Conservation (phyloP, 2,329 filamentous ascomycete species). For the Magnaporthiopsis rhizophila region DNA sequence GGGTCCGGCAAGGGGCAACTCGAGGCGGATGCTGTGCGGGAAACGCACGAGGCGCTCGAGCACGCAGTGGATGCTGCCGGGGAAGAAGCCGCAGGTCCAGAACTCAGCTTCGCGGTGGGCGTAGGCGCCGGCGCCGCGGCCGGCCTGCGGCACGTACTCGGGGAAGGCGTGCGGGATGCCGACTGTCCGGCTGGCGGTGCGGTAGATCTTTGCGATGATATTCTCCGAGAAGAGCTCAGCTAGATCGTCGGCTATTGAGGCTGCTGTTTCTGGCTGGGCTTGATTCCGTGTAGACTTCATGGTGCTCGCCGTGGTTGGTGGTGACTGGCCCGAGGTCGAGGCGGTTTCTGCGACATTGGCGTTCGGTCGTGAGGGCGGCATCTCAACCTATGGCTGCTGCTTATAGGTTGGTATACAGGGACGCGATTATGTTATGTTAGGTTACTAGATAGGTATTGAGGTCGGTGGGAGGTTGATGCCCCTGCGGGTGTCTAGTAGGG, state of each 20-base stretch:
- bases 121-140: constrained; percentile 12
- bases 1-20: not conserved
- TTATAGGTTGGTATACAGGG: not conserved
- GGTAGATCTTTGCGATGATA: constrained; percentile 15
- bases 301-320: not conserved
- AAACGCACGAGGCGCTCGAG: constrained; percentile 25
- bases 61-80: constrained; percentile 26
- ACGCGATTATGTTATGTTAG: not conserved
- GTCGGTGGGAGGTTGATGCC: not conserved
- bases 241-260: constrained; percentile 4
- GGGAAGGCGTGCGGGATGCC: constrained; percentile 15
- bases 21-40: constrained; percentile 16
- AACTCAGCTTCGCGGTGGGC: constrained; percentile 15
- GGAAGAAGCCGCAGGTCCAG: constrained; percentile 33
- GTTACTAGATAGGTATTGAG: not conserved
- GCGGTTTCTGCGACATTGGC: not conserved
- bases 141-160: constrained; percentile 17
- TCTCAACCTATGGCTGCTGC: not conserved
- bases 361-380: not conserved
- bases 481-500: not conserved
- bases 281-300: too few relatives aligned
- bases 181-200: constrained; percentile 12
- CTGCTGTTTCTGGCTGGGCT: not conserved
- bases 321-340: too few relatives aligned
- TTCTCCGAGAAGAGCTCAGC: constrained; percentile 15